Conservation (phyloP, 2,329 filamentous ascomycete genomes). For the Aureobasidium subglaciale region DNA sequence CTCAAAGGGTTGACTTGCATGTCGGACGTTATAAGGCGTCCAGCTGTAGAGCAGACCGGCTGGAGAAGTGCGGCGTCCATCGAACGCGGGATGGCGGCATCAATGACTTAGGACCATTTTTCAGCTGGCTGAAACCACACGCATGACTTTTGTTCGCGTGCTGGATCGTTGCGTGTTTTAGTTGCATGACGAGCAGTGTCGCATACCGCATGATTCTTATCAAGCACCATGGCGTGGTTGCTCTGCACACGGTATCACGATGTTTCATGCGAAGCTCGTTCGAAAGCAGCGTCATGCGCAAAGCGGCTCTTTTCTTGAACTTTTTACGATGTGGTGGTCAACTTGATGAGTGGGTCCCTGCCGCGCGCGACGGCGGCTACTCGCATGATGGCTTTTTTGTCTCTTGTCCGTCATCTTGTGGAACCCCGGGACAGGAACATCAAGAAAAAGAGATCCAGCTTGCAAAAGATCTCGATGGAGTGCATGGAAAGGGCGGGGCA, state of each 20-base stretch:
- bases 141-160: background rate
- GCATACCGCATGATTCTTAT: background rate
- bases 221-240: background rate
- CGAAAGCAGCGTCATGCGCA: background rate
- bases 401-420: background rate
- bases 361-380: slow-evolving; percentile 6
- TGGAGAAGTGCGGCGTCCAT: slow-evolving; percentile 8
- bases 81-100: slow-evolving; percentile 2
- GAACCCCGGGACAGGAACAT: background rate
- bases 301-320: background rate
- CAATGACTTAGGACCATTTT: background rate
- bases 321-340: background rate
- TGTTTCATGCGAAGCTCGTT: background rate
- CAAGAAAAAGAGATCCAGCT: background rate
- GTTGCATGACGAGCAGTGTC: background rate
- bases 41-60: slow-evolving; percentile 7
- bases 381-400: background rate
- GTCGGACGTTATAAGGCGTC: background rate
- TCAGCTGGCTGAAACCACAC: background rate
- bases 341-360: background rate
- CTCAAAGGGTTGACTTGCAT: background rate
- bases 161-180: background rate
- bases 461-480: background rate
- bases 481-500: slow-evolving; percentile 2
- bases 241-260: background rate